Conservation (phyloP, 2,329 filamentous ascomycete genomes). For the Verticillium isaacii region DNA sequence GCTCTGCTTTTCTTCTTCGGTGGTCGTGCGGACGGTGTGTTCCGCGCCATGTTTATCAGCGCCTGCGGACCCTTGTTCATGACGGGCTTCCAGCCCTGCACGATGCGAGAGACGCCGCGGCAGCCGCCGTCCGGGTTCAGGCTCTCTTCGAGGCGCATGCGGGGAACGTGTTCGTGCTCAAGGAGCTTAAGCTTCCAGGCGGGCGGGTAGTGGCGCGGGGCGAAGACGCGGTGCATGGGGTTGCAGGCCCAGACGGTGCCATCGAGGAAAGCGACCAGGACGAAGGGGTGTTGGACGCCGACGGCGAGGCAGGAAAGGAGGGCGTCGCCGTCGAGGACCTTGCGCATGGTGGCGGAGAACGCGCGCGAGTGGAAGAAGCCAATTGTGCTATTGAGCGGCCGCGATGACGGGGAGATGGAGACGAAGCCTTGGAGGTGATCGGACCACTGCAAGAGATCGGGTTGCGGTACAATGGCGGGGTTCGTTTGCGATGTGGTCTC, state of each 20-base stretch:
- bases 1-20: slow-evolving; percentile 24
- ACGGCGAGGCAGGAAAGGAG: slow-evolving; percentile 45
- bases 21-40: slow-evolving; percentile 8
- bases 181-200: slow-evolving; percentile 40
- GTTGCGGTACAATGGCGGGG: slow-evolving; percentile 45
- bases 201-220: slow-evolving; percentile 30
- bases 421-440: slow-evolving; percentile 53
- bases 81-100: slow-evolving; percentile 47
- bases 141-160: slow-evolving; percentile 18
- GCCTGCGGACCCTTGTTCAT: slow-evolving; percentile 41
- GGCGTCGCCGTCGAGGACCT: slow-evolving; percentile 45
- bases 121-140: neutral
- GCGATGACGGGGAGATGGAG: slow-evolving; percentile 46
- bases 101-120: slow-evolving; percentile 44
- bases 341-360: slow-evolving; percentile 47
- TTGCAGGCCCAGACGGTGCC: slow-evolving; percentile 48
- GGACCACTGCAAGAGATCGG: slow-evolving; percentile 48
- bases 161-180: slow-evolving; percentile 47
- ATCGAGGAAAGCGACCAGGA: slow-evolving; percentile 48
- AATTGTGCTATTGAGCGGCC: slow-evolving; percentile 46
- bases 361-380: slow-evolving; percentile 45
- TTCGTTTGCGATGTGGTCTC: slow-evolving; percentile 50
- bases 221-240: slow-evolving; percentile 35
- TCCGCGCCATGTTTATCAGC: slow-evolving; percentile 26
- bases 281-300: slow-evolving; percentile 46